Evolutionary conservation across 148 eudicot genomes (phyloP).

Genomic region (Silene conica): DNA sequence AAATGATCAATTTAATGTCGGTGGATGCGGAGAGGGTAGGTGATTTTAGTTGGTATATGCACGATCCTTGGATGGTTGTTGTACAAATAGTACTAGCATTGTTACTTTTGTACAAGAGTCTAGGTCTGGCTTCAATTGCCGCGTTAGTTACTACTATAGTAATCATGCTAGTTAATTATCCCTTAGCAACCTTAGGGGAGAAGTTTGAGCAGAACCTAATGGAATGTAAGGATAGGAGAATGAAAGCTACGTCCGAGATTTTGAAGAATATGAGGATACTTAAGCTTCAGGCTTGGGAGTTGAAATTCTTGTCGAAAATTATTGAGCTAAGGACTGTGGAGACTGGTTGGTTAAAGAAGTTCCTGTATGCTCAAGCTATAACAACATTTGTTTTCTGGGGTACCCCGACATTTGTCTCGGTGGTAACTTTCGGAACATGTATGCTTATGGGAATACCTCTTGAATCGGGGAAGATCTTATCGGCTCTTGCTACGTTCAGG

Average conservation of each 20-base stretch:
- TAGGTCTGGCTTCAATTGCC: conserved; percentile 57
- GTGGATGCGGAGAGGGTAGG: conserved; percentile 62
- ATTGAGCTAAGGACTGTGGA: conserved; percentile 34
- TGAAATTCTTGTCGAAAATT: conserved; percentile 51
- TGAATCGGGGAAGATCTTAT: conserved; percentile 46
- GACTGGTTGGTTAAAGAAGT: conserved; percentile 43
- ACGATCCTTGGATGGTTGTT: conserved; percentile 60
- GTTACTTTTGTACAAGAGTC: conserved; percentile 40
- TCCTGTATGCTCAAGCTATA: conserved; percentile 30
- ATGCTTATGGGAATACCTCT: conserved; percentile 45
- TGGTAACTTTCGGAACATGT: conserved; percentile 40
- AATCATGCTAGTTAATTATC: conserved; percentile 48
- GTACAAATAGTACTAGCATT: conserved; percentile 48
- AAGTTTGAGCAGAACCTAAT: conserved; percentile 39
- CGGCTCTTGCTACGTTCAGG: conserved; percentile 43
- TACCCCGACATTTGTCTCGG: conserved; percentile 45
- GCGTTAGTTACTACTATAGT: conserved; percentile 41
- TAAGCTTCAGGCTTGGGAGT: conserved; percentile 59
- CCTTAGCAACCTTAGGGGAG: conserved; percentile 37
- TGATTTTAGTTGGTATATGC: conserved; percentile 53
- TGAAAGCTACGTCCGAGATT: conserved; percentile 49
- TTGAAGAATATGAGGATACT: conserved; percentile 51
- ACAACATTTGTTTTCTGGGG: conserved; percentile 44
- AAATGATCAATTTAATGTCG: conserved; percentile 61
- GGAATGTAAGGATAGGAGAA: conserved; percentile 46